phyloP scores from a whole-genome alignment of 1,139 yeast species.

The Debaryomycetaceae sp. region DNA sequence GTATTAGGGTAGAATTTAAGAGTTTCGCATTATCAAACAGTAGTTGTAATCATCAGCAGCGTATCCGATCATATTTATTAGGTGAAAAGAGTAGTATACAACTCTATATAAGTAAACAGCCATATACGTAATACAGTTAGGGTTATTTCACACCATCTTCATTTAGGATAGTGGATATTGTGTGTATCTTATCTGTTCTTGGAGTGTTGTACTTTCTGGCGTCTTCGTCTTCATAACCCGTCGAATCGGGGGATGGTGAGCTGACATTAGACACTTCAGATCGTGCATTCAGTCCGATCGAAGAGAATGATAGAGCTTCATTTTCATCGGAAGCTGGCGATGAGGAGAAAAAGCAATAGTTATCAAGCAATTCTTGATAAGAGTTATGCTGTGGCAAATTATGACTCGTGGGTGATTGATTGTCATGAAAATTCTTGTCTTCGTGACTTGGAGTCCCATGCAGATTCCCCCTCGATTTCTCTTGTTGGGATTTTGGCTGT shows the following conservation, averaged over 20 bases:
- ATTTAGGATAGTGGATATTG: background rate
- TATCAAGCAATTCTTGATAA: constrained; percentile 66
- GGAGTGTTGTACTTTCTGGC: background rate
- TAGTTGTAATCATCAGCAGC: too few relatives aligned
- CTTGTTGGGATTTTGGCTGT: too few relatives aligned
- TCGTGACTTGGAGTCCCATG: background rate
- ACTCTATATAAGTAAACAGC: too few relatives aligned
- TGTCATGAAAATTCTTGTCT: background rate
- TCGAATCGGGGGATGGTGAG: background rate
- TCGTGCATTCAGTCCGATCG: background rate
- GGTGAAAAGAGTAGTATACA: too few relatives aligned
- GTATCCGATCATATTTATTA: too few relatives aligned
- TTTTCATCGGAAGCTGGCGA: constrained; percentile 1
- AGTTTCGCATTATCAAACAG: background rate
- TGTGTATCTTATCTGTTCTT: background rate
- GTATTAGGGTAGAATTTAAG: background rate
- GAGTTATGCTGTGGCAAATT: constrained; percentile 25
- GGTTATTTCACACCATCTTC: background rate
- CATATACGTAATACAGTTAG: too few relatives aligned
- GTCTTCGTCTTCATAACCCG: background rate
- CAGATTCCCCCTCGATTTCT: background rate
- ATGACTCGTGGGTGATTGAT: background rate
- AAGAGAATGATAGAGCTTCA: constrained; percentile 11
- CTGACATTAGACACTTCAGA: background rate
- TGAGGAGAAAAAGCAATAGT: constrained; percentile 59